Percentiles rank a stretch among this genome's conserved stretches.
These are phyloP conservation scores for Meyerozyma elateridarum DNA, from an alignment of 1,139 yeast species.

Conservation along the genomic window DNA sequence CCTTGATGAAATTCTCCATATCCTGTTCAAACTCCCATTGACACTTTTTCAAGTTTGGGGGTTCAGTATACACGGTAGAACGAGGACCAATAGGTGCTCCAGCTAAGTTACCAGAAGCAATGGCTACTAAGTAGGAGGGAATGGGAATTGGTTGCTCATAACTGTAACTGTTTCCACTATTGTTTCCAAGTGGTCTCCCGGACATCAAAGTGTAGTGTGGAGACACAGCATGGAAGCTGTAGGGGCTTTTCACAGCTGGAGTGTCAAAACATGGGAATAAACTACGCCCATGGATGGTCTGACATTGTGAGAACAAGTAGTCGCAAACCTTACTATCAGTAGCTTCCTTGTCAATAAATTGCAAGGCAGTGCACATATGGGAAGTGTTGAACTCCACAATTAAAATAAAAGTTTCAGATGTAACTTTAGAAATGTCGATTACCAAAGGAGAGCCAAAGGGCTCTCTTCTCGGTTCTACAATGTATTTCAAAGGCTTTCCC, in stretches of 20 bases:
- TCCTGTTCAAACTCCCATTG: slow-evolving; percentile 36
- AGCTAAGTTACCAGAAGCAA: slow-evolving; percentile 31
- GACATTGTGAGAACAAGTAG: slow-evolving; percentile 40
- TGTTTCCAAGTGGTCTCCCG: slow-evolving; percentile 24
- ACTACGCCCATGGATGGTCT: slow-evolving; percentile 40
- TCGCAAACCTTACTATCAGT: slow-evolving; percentile 18
- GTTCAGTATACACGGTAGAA: slow-evolving; percentile 29
- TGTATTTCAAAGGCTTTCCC: slow-evolving; percentile 15
- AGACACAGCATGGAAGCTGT: slow-evolving; percentile 26
- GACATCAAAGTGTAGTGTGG: slow-evolving; percentile 33
- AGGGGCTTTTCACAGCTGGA: slow-evolving; percentile 35
- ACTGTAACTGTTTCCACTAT: slow-evolving; percentile 12
- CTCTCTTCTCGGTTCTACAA: slow-evolving; percentile 17
- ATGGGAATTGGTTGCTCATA: slow-evolving; percentile 34
- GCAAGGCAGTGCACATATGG: slow-evolving; percentile 34
- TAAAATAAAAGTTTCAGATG: slow-evolving; percentile 12
- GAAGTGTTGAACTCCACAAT: slow-evolving; percentile 29
- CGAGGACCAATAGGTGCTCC: slow-evolving; percentile 32
- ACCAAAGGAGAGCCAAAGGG: slow-evolving; percentile 32
- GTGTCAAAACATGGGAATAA: slow-evolving; percentile 43
- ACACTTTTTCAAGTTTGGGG: slow-evolving; percentile 22
- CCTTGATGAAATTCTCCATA: slow-evolving; percentile 30
- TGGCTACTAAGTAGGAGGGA: slow-evolving; percentile 32
- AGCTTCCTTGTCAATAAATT: slow-evolving; percentile 35
- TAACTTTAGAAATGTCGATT: slow-evolving; percentile 14